These are phyloP conservation scores for Narthecium ossifragum DNA, from an alignment of 106 monocot genomes.

Conservation along the genomic window DNA sequence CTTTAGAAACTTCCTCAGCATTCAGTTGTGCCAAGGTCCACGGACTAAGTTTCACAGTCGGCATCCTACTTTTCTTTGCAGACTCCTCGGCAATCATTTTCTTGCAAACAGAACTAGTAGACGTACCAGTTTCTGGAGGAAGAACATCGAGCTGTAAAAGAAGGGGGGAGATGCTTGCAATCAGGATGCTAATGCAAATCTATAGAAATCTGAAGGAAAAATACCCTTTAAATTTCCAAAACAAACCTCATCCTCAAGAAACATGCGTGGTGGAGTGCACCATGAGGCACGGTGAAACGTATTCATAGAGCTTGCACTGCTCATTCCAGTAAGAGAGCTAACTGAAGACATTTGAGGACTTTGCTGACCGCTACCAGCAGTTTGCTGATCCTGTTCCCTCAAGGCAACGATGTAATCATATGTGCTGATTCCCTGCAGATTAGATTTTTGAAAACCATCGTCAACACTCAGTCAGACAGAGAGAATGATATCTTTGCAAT, in stretches of 20 bases:
- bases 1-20: slow-evolving; percentile 41
- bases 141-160: slow-evolving; percentile 78
- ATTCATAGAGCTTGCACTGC: slow-evolving; percentile 84
- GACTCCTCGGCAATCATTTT: slow-evolving; percentile 17
- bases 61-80: slow-evolving; percentile 15
- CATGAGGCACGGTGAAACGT: slow-evolving; percentile 67
- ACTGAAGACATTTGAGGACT: slow-evolving; percentile 83
- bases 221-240: too few relatives aligned
- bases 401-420: slow-evolving; percentile 95
- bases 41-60: slow-evolving; percentile 36
- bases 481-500: too few relatives aligned
- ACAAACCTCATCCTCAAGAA: slow-evolving; percentile 95
- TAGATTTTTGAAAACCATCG: too few relatives aligned
- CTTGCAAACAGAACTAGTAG: slow-evolving; percentile 28
- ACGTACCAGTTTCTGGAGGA: slow-evolving; percentile 46
- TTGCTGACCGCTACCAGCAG: slow-evolving; percentile 47
- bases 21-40: slow-evolving; percentile 46
- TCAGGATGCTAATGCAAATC: too few relatives aligned
- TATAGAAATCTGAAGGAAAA: too few relatives aligned
- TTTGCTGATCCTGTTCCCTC: slow-evolving; percentile 70
- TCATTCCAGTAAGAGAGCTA: slow-evolving; percentile 85
- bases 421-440: slow-evolving; percentile 90
- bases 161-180: not conserved
- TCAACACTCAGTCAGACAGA: too few relatives aligned
- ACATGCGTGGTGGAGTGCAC: slow-evolving; percentile 90